Evolutionary conservation across 768 basidiomycete species (phyloP).

Genomic region (Termitomyces bulborhizus): DNA sequence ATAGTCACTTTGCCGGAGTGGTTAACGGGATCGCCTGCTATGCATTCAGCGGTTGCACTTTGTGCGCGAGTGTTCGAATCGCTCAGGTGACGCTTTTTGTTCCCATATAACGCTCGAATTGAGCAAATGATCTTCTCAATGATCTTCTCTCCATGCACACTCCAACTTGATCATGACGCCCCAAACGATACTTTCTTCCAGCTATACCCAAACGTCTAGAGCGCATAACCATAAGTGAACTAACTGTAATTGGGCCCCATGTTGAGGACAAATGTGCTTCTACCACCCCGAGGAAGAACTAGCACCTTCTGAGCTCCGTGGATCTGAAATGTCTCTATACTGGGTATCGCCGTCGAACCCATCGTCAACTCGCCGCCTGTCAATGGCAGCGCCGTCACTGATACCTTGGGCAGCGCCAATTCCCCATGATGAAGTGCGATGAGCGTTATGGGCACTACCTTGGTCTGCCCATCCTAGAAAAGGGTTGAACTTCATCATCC

Average conservation of each 20-base stretch:
- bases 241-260: slow-evolving; percentile 46
- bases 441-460: slow-evolving; percentile 64
- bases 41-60: slow-evolving; percentile 38
- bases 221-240: background rate
- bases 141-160: too few relatives aligned
- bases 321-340: slow-evolving; percentile 73
- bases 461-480: slow-evolving; percentile 54
- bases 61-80: slow-evolving; percentile 51
- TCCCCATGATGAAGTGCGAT: slow-evolving; percentile 84
- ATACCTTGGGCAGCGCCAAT: slow-evolving; percentile 68
- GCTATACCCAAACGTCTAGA: background rate
- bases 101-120: too few relatives aligned
- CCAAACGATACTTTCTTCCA: too few relatives aligned
- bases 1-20: slow-evolving; percentile 90
- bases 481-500: background rate
- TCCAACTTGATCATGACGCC: too few relatives aligned
- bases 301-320: slow-evolving; percentile 80
- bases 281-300: slow-evolving; percentile 76
- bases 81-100: slow-evolving; percentile 42
- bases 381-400: slow-evolving; percentile 54
- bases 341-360: slow-evolving; percentile 55
- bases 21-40: slow-evolving; percentile 87
- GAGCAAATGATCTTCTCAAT: too few relatives aligned
- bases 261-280: slow-evolving; percentile 74
- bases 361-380: slow-evolving; percentile 46